Percentiles rank a stretch among this genome's conserved stretches.
phyloP scores from a whole-genome alignment of 169 alveolate genomes.

The Cytauxzoon felis region DNA sequence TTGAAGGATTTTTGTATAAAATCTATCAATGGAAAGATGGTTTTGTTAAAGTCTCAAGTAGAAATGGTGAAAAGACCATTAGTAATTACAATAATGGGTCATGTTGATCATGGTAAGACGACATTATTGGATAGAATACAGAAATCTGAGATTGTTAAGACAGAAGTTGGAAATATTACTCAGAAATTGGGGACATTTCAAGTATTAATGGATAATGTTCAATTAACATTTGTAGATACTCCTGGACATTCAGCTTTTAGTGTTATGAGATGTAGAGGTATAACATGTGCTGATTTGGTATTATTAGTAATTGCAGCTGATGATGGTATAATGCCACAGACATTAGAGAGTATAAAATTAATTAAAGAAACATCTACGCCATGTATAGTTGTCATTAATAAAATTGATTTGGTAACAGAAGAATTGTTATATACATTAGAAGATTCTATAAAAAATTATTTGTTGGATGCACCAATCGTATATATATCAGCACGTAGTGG shows the following conservation, averaged over 20 bases:
- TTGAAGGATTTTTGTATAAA: conserved; percentile 86
- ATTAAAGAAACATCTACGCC: conserved; percentile 73
- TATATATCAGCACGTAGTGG: conserved; percentile 83
- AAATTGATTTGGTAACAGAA: conserved; percentile 79
- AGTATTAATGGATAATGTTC: conserved; percentile 66
- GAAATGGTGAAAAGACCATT: conserved; percentile 82
- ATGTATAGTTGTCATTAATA: conserved; percentile 85
- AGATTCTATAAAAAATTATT: neutral
- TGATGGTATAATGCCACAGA: conserved; percentile 92
- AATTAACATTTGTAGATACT: conserved; percentile 88
- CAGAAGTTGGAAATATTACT: conserved; percentile 89
- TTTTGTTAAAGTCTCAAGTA: conserved; percentile 12
- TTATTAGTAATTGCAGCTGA: conserved; percentile 90
- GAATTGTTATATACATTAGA: conserved; percentile 23
- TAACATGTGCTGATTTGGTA: conserved; percentile 89
- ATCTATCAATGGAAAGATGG: conserved; percentile 68
- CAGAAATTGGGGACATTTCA: conserved; percentile 92
- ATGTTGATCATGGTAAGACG: conserved; percentile 97
- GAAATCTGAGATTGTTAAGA: conserved; percentile 70
- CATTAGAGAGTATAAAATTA: conserved; percentile 85
- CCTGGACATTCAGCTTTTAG: conserved; percentile 95
- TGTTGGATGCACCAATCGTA: conserved; percentile 73
- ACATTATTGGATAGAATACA: conserved; percentile 83
- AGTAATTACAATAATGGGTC: conserved; percentile 93
- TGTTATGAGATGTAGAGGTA: conserved; percentile 89